Percentiles rank a stretch among this genome's conserved stretches.
These are phyloP conservation scores for Narthecium ossifragum DNA, from an alignment of 106 monocot species.

Conservation along the genomic window DNA sequence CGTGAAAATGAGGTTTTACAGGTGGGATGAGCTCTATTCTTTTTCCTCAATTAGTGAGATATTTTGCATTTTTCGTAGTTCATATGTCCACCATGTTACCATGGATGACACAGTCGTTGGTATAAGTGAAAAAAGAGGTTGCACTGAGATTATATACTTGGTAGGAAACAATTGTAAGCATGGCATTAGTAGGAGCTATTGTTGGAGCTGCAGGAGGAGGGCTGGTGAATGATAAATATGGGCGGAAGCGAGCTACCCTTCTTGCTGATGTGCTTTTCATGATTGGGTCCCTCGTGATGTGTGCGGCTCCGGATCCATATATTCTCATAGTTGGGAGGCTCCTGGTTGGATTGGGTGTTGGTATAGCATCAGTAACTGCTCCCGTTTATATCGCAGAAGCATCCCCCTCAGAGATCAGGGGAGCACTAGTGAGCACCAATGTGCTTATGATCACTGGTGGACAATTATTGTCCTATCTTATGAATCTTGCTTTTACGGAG, in stretches of 20 bases:
- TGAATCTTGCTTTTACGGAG: conserved; percentile 97
- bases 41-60: background rate
- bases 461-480: conserved; percentile 89
- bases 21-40: conserved; percentile 20
- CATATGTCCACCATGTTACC: no score
- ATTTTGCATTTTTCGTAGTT: background rate
- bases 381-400: conserved; percentile 95
- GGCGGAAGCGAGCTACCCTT: conserved; percentile 83
- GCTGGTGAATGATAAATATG: conserved; percentile 86
- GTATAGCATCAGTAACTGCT: conserved; percentile 87
- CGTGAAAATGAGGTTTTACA: conserved; percentile 65
- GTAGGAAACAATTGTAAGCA: conserved; percentile 97
- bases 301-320: conserved; percentile 67
- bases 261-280: conserved; percentile 69
- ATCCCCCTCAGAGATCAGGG: conserved; percentile 94
- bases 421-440: conserved; percentile 78
- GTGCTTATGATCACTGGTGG: conserved; percentile 97
- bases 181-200: conserved; percentile 88
- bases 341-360: conserved; percentile 80
- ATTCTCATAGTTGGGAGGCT: conserved; percentile 83
- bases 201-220: conserved; percentile 80
- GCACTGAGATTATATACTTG: conserved; percentile 1
- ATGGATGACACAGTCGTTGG: no score
- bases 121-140: background rate
- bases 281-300: conserved; percentile 79